phyloP scores from a whole-genome alignment of 768 basidiomycete genomes.

The Sporobolomyces phaffii region DNA sequence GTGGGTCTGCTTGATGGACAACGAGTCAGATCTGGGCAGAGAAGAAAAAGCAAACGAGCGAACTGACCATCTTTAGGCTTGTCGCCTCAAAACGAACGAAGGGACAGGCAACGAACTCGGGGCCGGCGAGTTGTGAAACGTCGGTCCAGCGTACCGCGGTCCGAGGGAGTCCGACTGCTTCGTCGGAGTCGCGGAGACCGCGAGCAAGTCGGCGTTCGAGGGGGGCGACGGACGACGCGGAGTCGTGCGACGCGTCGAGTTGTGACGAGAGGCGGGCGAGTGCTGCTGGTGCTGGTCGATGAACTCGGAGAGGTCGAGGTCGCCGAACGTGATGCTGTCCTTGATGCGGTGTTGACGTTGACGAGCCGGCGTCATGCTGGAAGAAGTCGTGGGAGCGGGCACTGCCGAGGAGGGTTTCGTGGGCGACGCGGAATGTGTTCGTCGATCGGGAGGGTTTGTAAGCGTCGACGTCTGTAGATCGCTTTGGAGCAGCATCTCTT shows the following conservation, averaged over 20 bases:
- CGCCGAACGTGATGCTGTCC: conserved; percentile 29
- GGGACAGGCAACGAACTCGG: conserved; percentile 26
- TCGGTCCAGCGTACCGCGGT: conserved; percentile 30
- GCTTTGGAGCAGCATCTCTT: conserved; percentile 22
- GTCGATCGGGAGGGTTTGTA: neutral
- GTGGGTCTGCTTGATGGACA: no score
- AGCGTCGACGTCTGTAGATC: neutral
- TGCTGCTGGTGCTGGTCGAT: neutral
- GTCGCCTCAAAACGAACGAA: conserved; percentile 22
- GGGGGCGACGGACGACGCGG: neutral
- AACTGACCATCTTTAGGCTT: neutral
- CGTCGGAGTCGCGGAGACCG: conserved; percentile 2
- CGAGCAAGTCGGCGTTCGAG: no score
- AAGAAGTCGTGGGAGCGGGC: no score
- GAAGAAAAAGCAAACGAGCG: no score
- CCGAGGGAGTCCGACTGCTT: neutral
- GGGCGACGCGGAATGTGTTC: no score
- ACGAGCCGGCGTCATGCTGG: conserved; percentile 15
- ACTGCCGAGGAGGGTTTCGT: no score
- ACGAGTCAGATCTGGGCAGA: no score
- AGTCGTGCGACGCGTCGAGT: neutral
- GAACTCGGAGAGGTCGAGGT: conserved; percentile 7
- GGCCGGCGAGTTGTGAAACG: conserved; percentile 36
- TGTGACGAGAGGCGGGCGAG: neutral
- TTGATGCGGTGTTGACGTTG: conserved; percentile 22